phyloP scores from a whole-genome alignment of 441 rosid genomes.

The Erodium chrysanthum region DNA sequence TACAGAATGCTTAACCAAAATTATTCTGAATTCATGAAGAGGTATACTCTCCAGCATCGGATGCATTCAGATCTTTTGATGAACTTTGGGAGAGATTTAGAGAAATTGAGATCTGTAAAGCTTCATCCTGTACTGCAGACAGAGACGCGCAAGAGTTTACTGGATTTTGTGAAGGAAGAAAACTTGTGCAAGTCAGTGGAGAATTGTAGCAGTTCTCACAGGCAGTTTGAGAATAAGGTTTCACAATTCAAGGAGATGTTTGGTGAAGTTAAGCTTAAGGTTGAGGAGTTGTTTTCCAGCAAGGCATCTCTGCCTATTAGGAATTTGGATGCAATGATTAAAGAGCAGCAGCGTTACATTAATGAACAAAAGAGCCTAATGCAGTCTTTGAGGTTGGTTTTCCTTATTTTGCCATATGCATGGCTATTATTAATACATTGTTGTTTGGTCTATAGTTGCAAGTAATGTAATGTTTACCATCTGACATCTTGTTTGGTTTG shows the following conservation, averaged over 20 bases:
- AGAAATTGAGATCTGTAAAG: constrained; percentile 63
- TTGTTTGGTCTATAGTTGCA: neutral
- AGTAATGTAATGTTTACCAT: neutral
- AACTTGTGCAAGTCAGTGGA: constrained; percentile 61
- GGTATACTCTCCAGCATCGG: constrained; percentile 59
- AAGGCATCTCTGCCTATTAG: constrained; percentile 40
- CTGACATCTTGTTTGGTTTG: neutral
- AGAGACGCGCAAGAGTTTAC: constrained; percentile 40
- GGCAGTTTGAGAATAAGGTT: constrained; percentile 91
- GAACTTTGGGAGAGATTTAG: constrained; percentile 65
- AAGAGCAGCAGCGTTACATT: constrained; percentile 55
- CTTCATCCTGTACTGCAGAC: constrained; percentile 75
- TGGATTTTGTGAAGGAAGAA: constrained; percentile 89
- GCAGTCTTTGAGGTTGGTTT: constrained; percentile 90
- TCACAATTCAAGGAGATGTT: constrained; percentile 72
- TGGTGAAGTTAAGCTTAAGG: constrained; percentile 56
- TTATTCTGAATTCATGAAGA: constrained; percentile 78
- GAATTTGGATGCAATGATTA: constrained; percentile 51
- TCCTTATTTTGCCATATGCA: constrained; percentile 3
- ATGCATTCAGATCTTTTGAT: constrained; percentile 61
- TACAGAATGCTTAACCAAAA: constrained; percentile 68
- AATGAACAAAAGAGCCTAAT: constrained; percentile 77
- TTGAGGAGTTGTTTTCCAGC: constrained; percentile 59
- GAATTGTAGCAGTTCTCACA: constrained; percentile 56
- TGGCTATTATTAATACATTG: neutral